phyloP scores from a whole-genome alignment of 2,329 filamentous ascomycete genomes.

The Beauveria rudraprayagi region DNA sequence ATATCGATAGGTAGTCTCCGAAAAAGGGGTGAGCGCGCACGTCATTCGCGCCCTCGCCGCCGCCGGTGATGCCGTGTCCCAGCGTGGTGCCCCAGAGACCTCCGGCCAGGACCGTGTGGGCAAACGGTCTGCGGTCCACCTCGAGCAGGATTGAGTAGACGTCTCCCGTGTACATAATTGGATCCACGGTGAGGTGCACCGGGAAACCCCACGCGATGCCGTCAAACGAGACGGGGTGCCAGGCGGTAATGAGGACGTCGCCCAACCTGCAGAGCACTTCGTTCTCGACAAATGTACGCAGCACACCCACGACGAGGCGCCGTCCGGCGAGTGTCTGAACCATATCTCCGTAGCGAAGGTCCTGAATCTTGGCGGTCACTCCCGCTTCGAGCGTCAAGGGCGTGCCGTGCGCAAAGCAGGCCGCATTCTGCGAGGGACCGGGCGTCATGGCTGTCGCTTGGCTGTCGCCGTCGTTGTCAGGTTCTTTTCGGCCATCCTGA shows the following conservation, averaged over 20 bases:
- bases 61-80: constrained; percentile 42
- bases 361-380: constrained; percentile 29
- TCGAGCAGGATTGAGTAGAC: constrained; percentile 53
- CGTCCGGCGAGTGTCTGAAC: constrained; percentile 44
- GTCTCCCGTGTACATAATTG: constrained; percentile 37
- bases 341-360: constrained; percentile 35
- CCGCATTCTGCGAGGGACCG: background rate
- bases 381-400: background rate
- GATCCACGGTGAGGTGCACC: constrained; percentile 23
- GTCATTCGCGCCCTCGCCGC: constrained; percentile 6
- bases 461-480: background rate
- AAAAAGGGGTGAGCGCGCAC: constrained; percentile 46
- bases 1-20: constrained; percentile 39
- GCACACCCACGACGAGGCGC: constrained; percentile 39
- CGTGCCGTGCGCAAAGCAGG: background rate
- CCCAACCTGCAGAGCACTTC: constrained; percentile 37
- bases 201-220: constrained; percentile 40
- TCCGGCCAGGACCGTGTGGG: constrained; percentile 42
- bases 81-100: constrained; percentile 46
- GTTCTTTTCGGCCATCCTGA: background rate
- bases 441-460: background rate
- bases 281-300: constrained; percentile 37
- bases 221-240: constrained; percentile 46
- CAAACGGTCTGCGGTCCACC: constrained; percentile 30
- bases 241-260: constrained; percentile 45